These are phyloP conservation scores for Colletotrichum cuscutae DNA, from an alignment of 2,329 filamentous ascomycete genomes.

Conservation along the genomic window DNA sequence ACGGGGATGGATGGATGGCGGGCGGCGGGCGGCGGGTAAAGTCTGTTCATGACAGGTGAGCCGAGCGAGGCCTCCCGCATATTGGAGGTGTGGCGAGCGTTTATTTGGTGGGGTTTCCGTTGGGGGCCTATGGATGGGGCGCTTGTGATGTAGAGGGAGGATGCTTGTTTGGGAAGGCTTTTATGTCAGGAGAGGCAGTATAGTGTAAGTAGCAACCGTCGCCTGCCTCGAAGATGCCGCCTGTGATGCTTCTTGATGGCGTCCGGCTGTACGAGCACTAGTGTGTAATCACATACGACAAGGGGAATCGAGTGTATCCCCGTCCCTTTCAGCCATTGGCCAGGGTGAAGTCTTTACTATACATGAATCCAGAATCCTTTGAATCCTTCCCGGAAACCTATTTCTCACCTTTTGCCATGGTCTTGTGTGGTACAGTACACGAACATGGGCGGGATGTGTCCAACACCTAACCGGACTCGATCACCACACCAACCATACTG, in stretches of 20 bases:
- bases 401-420: neutral
- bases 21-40: neutral
- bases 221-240: neutral
- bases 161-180: neutral
- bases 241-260: no score
- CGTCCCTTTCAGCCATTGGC: neutral
- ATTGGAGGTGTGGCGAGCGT: neutral
- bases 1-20: neutral
- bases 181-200: neutral
- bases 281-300: neutral
- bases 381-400: neutral
- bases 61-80: neutral
- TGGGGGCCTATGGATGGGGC: neutral
- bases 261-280: no score
- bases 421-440: neutral
- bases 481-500: conserved; percentile 31
- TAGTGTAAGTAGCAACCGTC: neutral
- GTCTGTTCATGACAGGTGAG: neutral
- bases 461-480: neutral
- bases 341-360: neutral
- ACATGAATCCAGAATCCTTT: neutral
- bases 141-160: neutral
- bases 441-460: neutral
- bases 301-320: no score
- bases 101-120: neutral